Conservation (phyloP, 2,329 filamentous ascomycete genomes). For the Whalleya microplaca region DNA sequence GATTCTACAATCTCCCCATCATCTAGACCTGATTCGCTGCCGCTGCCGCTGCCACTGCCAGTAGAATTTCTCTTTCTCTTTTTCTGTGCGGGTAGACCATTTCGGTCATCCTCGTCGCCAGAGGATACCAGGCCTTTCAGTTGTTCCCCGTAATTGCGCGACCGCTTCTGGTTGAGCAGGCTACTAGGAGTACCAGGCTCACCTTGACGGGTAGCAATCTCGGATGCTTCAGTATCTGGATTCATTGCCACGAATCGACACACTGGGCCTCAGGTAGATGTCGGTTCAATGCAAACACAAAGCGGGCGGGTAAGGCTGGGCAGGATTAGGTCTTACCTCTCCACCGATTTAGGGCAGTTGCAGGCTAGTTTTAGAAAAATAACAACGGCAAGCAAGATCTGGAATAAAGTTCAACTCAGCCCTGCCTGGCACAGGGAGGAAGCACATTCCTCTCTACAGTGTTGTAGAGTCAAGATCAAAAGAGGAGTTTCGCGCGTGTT, state of each 20-base stretch:
- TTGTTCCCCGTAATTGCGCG: constrained; percentile 36
- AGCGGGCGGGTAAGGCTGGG: background rate
- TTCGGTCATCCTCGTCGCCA: constrained; percentile 23
- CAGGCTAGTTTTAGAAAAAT: background rate
- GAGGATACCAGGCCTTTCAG: constrained; percentile 36
- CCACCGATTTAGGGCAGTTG: background rate
- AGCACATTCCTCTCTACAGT: background rate
- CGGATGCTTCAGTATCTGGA: constrained; percentile 3
- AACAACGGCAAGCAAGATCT: background rate
- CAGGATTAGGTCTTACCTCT: background rate
- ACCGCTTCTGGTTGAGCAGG: constrained; percentile 30
- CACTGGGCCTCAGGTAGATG: background rate
- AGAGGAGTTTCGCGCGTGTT: background rate
- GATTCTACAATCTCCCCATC: constrained; percentile 41
- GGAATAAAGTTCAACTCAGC: background rate
- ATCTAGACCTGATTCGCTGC: constrained; percentile 32
- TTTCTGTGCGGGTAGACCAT: constrained; percentile 22
- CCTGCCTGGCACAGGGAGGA: background rate
- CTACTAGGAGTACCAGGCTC: constrained; percentile 10
- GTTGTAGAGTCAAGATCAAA: background rate
- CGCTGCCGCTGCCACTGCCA: constrained; percentile 11
- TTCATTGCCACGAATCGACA: constrained; percentile 13
- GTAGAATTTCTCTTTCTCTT: constrained; percentile 26
- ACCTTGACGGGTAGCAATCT: constrained; percentile 16
- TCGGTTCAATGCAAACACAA: background rate